phyloP scores from a whole-genome alignment of 257 asterid species.

The Plectranthus barbatus region DNA sequence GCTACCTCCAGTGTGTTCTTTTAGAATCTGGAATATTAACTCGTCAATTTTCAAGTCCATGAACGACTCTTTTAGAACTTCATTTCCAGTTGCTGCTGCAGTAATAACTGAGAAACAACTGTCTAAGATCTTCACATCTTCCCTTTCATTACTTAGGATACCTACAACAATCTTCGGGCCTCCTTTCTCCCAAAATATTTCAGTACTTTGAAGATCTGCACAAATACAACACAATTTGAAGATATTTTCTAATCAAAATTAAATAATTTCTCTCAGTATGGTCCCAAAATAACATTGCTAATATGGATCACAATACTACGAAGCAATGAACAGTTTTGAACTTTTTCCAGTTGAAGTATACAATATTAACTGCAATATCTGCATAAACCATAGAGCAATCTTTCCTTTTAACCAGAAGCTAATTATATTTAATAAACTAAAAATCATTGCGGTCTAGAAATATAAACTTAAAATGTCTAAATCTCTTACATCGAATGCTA shows the following conservation, averaged over 20 bases:
- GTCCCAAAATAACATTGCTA: neutral
- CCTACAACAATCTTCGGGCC: constrained; percentile 60
- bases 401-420: neutral
- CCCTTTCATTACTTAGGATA: constrained; percentile 40
- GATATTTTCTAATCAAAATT: neutral
- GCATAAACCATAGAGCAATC: neutral
- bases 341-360: neutral
- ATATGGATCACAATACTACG: neutral
- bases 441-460: neutral
- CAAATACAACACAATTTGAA: neutral
- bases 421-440: neutral
- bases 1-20: constrained; percentile 42
- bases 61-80: constrained; percentile 77
- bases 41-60: constrained; percentile 80
- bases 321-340: constrained; percentile 3
- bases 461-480: neutral
- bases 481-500: neutral
- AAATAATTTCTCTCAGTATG: neutral
- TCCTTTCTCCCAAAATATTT: constrained; percentile 51
- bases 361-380: neutral
- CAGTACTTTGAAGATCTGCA: constrained; percentile 82
- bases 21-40: constrained; percentile 50
- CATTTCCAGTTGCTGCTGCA: constrained; percentile 90
- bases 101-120: constrained; percentile 70
- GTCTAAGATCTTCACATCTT: constrained; percentile 48